Evolutionary conservation across 1,139 yeast species (phyloP).

Genomic region (Debaryomycetaceae sp.): DNA sequence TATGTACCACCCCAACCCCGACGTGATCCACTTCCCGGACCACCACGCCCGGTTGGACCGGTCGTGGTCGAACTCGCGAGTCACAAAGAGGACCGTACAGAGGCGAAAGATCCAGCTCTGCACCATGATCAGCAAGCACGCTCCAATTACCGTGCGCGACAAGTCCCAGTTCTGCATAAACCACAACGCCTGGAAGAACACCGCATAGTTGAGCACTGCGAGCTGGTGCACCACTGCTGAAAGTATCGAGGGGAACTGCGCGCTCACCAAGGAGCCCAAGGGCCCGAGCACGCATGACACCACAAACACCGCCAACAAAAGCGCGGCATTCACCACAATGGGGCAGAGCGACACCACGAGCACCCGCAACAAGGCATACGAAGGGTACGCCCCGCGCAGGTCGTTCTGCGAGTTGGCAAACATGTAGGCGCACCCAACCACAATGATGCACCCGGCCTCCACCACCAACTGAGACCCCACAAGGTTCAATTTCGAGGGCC

Average conservation of each 20-base stretch:
- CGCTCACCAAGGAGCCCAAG: slow-evolving; percentile 27
- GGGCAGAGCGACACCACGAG: slow-evolving; percentile 44
- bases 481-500: slow-evolving; percentile 36
- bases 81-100: slow-evolving; percentile 34
- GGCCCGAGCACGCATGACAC: slow-evolving; percentile 47
- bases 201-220: slow-evolving; percentile 37
- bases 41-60: slow-evolving; percentile 58
- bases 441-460: slow-evolving; percentile 21
- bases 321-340: slow-evolving; percentile 35
- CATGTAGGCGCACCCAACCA: slow-evolving; percentile 36
- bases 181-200: slow-evolving; percentile 49
- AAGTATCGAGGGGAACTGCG: slow-evolving; percentile 38
- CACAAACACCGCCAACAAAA: slow-evolving; percentile 35
- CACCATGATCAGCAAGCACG: slow-evolving; percentile 33
- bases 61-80: slow-evolving; percentile 49
- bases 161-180: slow-evolving; percentile 50
- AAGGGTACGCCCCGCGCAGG: slow-evolving; percentile 21
- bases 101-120: slow-evolving; percentile 44
- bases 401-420: slow-evolving; percentile 46
- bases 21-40: slow-evolving; percentile 61
- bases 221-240: slow-evolving; percentile 42
- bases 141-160: slow-evolving; percentile 45
- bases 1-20: slow-evolving; percentile 48
- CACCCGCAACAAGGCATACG: slow-evolving; percentile 36
- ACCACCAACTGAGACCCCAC: slow-evolving; percentile 28